These are phyloP conservation scores for Solanum rostratum DNA, from an alignment of 257 asterid genomes.

Conservation along the genomic window DNA sequence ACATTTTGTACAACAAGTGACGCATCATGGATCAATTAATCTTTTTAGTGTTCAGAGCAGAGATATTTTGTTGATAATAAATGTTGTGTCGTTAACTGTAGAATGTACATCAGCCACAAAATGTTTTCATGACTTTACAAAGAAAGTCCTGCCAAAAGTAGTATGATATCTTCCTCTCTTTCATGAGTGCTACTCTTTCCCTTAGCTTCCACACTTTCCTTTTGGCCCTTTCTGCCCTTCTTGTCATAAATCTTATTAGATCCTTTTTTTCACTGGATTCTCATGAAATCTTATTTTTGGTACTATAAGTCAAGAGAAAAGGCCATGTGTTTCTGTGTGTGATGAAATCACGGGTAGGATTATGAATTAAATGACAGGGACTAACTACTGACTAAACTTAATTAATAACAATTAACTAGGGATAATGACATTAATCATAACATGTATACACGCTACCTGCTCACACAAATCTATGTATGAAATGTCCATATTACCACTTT, in stretches of 20 bases:
- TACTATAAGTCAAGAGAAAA: neutral
- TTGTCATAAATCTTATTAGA: neutral
- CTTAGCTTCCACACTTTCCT: conserved; percentile 1
- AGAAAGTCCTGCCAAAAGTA: conserved; percentile 13
- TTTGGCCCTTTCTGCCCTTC: conserved; percentile 8
- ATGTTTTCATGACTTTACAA: neutral
- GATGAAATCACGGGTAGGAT: conserved; percentile 27
- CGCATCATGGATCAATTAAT: neutral
- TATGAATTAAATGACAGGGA: conserved; percentile 34
- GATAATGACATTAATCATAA: conserved; percentile 44
- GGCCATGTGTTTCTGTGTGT: conserved; percentile 7
- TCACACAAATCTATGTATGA: neutral
- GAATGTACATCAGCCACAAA: conserved; percentile 3
- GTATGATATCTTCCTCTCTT: conserved; percentile 8
- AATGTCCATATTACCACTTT: neutral
- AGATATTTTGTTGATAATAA: neutral
- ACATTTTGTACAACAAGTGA: neutral
- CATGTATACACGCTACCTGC: conserved; percentile 1
- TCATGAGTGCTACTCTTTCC: neutral
- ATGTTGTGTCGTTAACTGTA: neutral
- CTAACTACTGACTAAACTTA: conserved; percentile 31
- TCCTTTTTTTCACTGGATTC: neutral
- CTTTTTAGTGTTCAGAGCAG: neutral
- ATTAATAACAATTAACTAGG: conserved; percentile 10
- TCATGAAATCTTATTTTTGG: neutral